Evolutionary conservation across 2,329 filamentous ascomycete species (phyloP).

Genomic region (Tothia fuscella): DNA sequence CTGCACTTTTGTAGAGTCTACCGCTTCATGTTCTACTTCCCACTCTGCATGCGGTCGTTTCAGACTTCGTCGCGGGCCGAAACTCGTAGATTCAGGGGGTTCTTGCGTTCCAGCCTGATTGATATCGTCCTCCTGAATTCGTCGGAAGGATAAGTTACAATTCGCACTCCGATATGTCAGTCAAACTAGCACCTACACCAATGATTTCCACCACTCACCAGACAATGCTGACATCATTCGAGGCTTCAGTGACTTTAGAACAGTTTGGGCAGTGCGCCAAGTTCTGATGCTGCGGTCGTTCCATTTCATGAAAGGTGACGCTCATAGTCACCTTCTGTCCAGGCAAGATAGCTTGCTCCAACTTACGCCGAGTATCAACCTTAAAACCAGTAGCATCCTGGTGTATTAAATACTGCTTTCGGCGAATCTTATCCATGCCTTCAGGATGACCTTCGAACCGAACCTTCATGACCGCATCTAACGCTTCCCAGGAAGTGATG

Average conservation of each 20-base stretch:
- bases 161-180: too few species aligned
- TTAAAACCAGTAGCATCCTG: not conserved
- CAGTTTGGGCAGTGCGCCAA: not conserved
- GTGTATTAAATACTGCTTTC: not conserved
- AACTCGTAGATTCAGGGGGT: too few species aligned
- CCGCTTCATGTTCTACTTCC: too few species aligned
- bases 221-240: not conserved
- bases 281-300: not conserved
- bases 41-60: too few species aligned
- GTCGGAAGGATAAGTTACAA: too few species aligned
- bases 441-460: slow-evolving; percentile 1
- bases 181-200: too few species aligned
- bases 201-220: too few species aligned
- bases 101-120: too few species aligned
- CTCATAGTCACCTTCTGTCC: slow-evolving; percentile 2
- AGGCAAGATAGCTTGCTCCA: not conserved
- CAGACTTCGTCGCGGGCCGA: too few species aligned
- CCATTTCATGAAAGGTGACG: slow-evolving; percentile 1
- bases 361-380: not conserved
- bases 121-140: too few species aligned
- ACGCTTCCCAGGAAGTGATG: slow-evolving; percentile 9
- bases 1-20: too few species aligned
- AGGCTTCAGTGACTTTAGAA: not conserved
- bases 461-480: slow-evolving; percentile 9
- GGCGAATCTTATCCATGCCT: not conserved